Evolutionary conservation across 441 rosid genomes (phyloP).

Genomic region (Erodium trifolium): DNA sequence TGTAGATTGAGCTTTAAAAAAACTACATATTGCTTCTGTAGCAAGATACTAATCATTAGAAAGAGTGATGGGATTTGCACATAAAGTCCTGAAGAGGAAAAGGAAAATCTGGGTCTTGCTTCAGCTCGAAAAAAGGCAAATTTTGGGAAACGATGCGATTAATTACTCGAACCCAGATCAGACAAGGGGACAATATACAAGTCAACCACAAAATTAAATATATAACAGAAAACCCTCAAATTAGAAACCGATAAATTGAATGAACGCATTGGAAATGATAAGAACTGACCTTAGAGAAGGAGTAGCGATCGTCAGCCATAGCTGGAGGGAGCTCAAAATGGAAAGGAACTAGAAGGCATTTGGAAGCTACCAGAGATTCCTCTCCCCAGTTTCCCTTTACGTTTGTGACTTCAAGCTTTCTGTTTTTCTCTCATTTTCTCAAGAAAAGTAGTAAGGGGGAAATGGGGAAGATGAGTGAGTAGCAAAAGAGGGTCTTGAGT

Average conservation of each 20-base stretch:
- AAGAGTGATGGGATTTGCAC: not conserved
- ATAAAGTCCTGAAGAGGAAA: constrained; percentile 4
- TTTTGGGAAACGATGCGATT: not conserved
- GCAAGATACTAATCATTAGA: not conserved
- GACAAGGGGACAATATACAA: constrained; percentile 13
- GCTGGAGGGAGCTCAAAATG: constrained; percentile 13
- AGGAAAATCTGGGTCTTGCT: not conserved
- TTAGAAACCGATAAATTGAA: not conserved
- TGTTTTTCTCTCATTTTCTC: constrained; percentile 13
- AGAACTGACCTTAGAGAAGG: constrained; percentile 43
- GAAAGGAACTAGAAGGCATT: constrained; percentile 22
- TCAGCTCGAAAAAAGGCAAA: constrained; percentile 11
- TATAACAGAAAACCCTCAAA: constrained; percentile 14
- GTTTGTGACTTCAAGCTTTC: constrained; percentile 7
- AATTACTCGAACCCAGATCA: constrained; percentile 25
- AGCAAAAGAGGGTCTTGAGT: constrained; percentile 8
- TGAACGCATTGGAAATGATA: not conserved
- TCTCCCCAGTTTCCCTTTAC: not conserved
- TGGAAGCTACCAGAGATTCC: constrained; percentile 7
- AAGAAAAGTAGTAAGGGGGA: not conserved
- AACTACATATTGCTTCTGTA: not conserved
- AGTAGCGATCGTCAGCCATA: constrained; percentile 56
- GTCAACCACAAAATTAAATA: constrained; percentile 6
- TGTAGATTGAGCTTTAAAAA: not conserved
- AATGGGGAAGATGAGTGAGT: constrained; percentile 6